Percentiles rank a stretch among this genome's conserved stretches.
Evolutionary conservation across 352 stramenopile genomes (phyloP).

Genomic region (Phytophthora pini): DNA sequence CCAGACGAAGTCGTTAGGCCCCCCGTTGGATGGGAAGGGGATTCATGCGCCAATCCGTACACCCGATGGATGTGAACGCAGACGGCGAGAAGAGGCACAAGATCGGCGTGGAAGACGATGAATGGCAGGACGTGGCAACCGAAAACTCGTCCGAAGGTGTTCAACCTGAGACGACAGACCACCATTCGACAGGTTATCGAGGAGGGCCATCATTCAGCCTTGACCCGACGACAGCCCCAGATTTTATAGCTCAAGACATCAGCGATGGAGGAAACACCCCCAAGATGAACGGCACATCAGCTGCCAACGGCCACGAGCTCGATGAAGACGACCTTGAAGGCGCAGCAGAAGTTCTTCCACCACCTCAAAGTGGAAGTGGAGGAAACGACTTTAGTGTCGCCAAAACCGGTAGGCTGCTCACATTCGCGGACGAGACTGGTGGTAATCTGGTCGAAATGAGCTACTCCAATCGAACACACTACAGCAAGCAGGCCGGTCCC

Average conservation of each 20-base stretch:
- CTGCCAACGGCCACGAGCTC: conserved; percentile 9
- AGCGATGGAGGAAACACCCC: conserved; percentile 8
- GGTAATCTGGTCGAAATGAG: conserved; percentile 64
- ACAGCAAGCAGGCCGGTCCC: conserved; percentile 72
- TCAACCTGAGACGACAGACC: conserved; percentile 13
- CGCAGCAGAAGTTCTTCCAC: conserved; percentile 18
- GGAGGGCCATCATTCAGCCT: conserved; percentile 15
- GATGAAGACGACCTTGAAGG: conserved; percentile 32
- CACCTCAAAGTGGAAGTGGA: conserved; percentile 5
- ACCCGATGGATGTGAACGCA: conserved; percentile 57
- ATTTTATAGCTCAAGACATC: no score
- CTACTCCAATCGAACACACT: conserved; percentile 80
- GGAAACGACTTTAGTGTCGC: conserved; percentile 2
- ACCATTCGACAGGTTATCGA: conserved; percentile 5
- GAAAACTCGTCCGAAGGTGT: conserved; percentile 36
- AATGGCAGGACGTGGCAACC: conserved; percentile 37
- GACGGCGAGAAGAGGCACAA: conserved; percentile 23
- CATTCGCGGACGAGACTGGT: conserved; percentile 73
- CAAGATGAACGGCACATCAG: conserved; percentile 28
- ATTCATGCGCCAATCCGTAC: conserved; percentile 70
- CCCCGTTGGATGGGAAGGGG: conserved; percentile 51
- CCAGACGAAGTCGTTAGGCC: conserved; percentile 14
- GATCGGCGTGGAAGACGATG: conserved; percentile 28
- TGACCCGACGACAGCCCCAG: conserved; percentile 5
- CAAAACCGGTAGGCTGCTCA: conserved; percentile 54